Conservation (phyloP, 306 rosid species). For the Cucumis hystrix region DNA sequence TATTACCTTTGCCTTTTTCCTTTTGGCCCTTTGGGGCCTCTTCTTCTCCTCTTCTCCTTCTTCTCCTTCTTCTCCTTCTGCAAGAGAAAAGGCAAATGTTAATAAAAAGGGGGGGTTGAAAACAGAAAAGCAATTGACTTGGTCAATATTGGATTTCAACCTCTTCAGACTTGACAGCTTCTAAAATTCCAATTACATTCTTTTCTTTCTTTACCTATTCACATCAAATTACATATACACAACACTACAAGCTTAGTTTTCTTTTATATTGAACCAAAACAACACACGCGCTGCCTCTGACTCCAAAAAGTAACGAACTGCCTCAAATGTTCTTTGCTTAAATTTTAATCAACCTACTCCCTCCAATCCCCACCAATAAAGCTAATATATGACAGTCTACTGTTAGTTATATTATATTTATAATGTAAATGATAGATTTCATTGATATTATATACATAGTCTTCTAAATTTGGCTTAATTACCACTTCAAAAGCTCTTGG, state of each 20-base stretch:
- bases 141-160: neutral
- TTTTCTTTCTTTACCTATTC: neutral
- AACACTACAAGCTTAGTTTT: neutral
- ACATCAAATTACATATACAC: neutral
- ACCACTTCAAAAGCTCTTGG: neutral
- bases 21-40: neutral
- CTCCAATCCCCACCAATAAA: neutral
- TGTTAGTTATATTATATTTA: neutral
- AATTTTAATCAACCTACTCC: neutral
- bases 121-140: neutral
- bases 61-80: neutral
- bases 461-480: neutral
- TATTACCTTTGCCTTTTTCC: conserved; percentile 11
- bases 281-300: neutral
- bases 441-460: neutral
- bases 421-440: neutral
- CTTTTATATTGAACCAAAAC: neutral
- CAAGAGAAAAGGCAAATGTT: no score
- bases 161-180: conserved; percentile 1
- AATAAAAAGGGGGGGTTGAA: no score
- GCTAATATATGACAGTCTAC: neutral
- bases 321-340: neutral
- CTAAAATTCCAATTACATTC: neutral
- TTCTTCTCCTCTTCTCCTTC: no score
- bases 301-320: neutral